Evolutionary conservation across 495 filamentous ascomycete genomes (phyloP), one percentile per base, ranked within the genome.

Genomic region (Penicillium cataractarum): DNA sequence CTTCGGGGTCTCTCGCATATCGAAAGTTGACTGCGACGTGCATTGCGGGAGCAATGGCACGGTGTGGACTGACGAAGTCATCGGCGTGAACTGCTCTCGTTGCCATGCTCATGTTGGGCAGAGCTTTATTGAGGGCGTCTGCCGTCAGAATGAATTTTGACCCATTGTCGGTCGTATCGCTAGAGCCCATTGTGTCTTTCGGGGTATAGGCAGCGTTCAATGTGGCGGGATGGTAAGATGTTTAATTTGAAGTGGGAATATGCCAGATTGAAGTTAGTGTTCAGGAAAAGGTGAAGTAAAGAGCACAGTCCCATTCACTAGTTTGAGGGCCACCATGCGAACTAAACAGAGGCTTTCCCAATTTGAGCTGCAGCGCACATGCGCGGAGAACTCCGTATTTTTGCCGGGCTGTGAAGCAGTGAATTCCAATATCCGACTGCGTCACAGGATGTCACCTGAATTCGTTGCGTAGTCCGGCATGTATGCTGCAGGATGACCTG

Each of bases 21-120:
- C 65, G 61, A 29, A 64, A 68, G 15, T 68, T 68, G 37, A 68
- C 65, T 17, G 65, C 65, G 13, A 56, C 55, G n/a, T 68, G 65
- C 65, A 68, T 68, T 8, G 42, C 65, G 3, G 65, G 65, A 19
- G 65, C 65, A 24, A 68, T 68, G 15, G 65, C 65, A 5, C 65
- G 61, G 22, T 68, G 65, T 2, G 61, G 54, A 32, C 61, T 64
- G 19, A 61, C 58, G 19, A 68, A 68, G 35, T 68, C 65, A 32
- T 68, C 65, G 39, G 65, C 65, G 26, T 68, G 65, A 33, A 68
- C 37, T n/a, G 62, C 65, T 54, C 65, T 60, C 31, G 65, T 67
- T 17, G 65, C 52, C 48, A 62, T 56, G 19, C 54, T 48, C 65
- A 67, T 63, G 17, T 57, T 37, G 0, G 65, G 54, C 13, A 67